Percentiles rank a stretch among this genome's conserved stretches.
Evolutionary conservation across 2,329 filamentous ascomycete genomes (phyloP).

Genomic region (Trichoderma pleuroti): DNA sequence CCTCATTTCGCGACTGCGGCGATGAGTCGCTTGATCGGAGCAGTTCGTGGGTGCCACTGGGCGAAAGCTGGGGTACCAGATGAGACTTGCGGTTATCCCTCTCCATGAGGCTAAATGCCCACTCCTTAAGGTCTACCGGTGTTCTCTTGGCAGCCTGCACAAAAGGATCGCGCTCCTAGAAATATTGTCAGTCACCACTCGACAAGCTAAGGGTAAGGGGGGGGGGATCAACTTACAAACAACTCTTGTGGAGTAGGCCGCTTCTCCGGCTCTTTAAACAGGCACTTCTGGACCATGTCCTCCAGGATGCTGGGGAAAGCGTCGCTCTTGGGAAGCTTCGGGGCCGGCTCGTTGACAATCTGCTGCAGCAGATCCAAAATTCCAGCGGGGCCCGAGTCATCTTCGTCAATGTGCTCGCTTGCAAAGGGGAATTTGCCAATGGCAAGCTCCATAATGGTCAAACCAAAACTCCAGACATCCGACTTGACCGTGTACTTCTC

Average conservation of each 20-base stretch:
- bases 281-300: slow-evolving; percentile 94
- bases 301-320: slow-evolving; percentile 93
- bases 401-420: slow-evolving; percentile 66
- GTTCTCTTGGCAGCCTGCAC: slow-evolving; percentile 95
- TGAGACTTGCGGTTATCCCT: slow-evolving; percentile 94
- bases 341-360: slow-evolving; percentile 94
- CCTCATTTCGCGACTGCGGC: slow-evolving; percentile 41
- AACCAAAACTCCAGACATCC: slow-evolving; percentile 96
- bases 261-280: slow-evolving; percentile 83
- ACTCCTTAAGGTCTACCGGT: slow-evolving; percentile 87
- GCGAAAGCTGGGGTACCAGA: slow-evolving; percentile 74
- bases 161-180: slow-evolving; percentile 85
- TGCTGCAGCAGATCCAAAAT: slow-evolving; percentile 95
- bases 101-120: slow-evolving; percentile 93
- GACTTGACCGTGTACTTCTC: slow-evolving; percentile 97
- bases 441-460: slow-evolving; percentile 93
- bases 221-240: slow-evolving; percentile 59
- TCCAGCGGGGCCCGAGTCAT: slow-evolving; percentile 80
- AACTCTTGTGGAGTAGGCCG: slow-evolving; percentile 91
- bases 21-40: slow-evolving; percentile 63
- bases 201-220: not conserved
- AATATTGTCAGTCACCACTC: slow-evolving; percentile 15
- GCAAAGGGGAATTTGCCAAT: slow-evolving; percentile 96
- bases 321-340: slow-evolving; percentile 91
- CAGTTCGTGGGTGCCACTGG: slow-evolving; percentile 63